Percentiles rank a stretch among this genome's conserved stretches.
phyloP scores from a whole-genome alignment of 2,329 filamentous ascomycete genomes.

The Magnaporthales sp. region DNA sequence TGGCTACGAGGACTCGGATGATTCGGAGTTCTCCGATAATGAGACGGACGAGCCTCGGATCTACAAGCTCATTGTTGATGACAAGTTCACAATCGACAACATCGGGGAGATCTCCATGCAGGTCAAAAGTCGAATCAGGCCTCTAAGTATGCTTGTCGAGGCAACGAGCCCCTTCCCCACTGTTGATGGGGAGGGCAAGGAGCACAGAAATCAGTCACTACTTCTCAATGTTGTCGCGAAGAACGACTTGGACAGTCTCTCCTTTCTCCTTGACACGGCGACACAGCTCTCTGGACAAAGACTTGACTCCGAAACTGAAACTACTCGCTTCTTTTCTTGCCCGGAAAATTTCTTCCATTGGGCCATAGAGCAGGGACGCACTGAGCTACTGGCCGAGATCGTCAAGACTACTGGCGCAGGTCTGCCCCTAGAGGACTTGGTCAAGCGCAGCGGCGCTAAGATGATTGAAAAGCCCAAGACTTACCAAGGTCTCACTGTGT shows the following conservation, averaged over 20 bases:
- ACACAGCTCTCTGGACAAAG: conserved; percentile 32
- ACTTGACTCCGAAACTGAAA: conserved; percentile 23
- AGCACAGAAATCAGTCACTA: conserved; percentile 15
- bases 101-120: conserved; percentile 60
- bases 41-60: conserved; percentile 32
- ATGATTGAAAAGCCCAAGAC: conserved; percentile 56
- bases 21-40: conserved; percentile 13
- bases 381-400: conserved; percentile 50
- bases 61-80: conserved; percentile 48
- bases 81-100: conserved; percentile 67
- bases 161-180: conserved; percentile 17
- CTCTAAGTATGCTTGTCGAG: conserved; percentile 41
- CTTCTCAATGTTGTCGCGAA: conserved; percentile 38
- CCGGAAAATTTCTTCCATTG: conserved; percentile 29
- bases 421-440: conserved; percentile 58
- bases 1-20: conserved; percentile 27
- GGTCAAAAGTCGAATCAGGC: conserved; percentile 55
- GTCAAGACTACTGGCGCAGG: conserved; percentile 61
- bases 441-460: conserved; percentile 56
- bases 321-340: conserved; percentile 26
- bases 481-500: conserved; percentile 70
- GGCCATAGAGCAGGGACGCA: conserved; percentile 39
- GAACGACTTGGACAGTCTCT: conserved; percentile 45
- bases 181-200: conserved; percentile 18
- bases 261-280: conserved; percentile 47